phyloP scores from a whole-genome alignment of 345 rosid species.

The Aethionema arabicum region DNA sequence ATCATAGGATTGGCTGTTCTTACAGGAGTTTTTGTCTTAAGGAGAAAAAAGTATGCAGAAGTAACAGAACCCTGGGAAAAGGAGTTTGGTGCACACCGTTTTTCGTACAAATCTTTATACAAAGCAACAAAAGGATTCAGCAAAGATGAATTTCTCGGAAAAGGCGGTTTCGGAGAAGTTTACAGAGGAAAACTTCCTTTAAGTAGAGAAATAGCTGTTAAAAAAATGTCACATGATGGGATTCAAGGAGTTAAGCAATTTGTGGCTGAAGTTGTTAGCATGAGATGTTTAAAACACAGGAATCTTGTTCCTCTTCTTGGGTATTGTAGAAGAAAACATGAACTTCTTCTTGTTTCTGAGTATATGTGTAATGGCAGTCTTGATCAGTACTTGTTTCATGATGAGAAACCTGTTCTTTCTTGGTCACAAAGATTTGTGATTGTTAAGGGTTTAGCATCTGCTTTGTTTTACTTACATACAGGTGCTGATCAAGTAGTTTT shows the following conservation, averaged over 20 bases:
- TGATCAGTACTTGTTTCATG: slow-evolving; percentile 40
- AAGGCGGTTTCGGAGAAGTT: slow-evolving; percentile 64
- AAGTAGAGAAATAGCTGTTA: slow-evolving; percentile 49
- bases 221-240: slow-evolving; percentile 47
- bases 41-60: slow-evolving; percentile 49
- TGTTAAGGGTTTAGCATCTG: slow-evolving; percentile 42
- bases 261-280: slow-evolving; percentile 43
- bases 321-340: slow-evolving; percentile 49
- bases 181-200: slow-evolving; percentile 49
- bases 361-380: slow-evolving; percentile 59
- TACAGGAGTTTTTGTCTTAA: slow-evolving; percentile 13
- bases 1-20: slow-evolving; percentile 16
- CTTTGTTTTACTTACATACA: slow-evolving; percentile 48
- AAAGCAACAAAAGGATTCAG: slow-evolving; percentile 59
- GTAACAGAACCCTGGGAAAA: slow-evolving; percentile 58
- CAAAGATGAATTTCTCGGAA: slow-evolving; percentile 48
- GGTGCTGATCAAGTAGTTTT: slow-evolving; percentile 52
- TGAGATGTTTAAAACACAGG: slow-evolving; percentile 48
- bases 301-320: slow-evolving; percentile 53
- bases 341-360: slow-evolving; percentile 51
- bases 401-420: slow-evolving; percentile 29
- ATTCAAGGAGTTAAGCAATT: slow-evolving; percentile 54
- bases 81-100: slow-evolving; percentile 52
- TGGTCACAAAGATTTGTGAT: slow-evolving; percentile 46
- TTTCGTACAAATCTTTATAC: slow-evolving; percentile 51